These are phyloP conservation scores for Nephelium lappaceum DNA, from an alignment of 345 rosid genomes.

Conservation along the genomic window DNA sequence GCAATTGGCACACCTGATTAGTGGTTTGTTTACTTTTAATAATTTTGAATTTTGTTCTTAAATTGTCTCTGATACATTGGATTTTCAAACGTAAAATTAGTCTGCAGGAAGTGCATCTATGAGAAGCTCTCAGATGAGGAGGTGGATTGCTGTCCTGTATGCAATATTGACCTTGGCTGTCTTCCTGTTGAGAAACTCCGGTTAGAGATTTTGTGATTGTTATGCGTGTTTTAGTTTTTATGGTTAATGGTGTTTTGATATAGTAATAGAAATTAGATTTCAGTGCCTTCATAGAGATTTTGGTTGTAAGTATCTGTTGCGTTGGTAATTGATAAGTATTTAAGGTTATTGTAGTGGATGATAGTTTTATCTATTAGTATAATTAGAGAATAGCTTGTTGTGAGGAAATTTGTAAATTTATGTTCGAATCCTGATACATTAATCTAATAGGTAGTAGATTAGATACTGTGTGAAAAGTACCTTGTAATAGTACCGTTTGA, in stretches of 20 bases:
- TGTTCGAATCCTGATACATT: background rate
- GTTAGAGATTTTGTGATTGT: conserved; percentile 24
- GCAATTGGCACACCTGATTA: background rate
- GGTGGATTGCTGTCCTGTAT: conserved; percentile 68
- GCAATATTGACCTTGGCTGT: conserved; percentile 68
- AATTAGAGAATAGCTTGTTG: background rate
- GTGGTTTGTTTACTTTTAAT: too few species aligned
- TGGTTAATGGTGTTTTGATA: background rate
- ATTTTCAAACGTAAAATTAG: conserved; percentile 37
- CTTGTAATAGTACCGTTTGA: background rate
- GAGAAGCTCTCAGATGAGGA: conserved; percentile 72
- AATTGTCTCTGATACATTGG: conserved; percentile 19
- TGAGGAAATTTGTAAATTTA: background rate
- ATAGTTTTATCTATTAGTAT: background rate
- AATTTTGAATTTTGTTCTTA: background rate
- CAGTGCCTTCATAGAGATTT: background rate
- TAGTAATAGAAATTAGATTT: background rate
- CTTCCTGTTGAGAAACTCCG: conserved; percentile 72
- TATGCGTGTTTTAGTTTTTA: background rate
- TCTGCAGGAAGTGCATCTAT: conserved; percentile 78
- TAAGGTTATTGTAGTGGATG: background rate
- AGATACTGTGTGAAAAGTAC: background rate
- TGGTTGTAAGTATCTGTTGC: background rate
- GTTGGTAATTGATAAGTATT: background rate
- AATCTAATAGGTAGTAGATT: background rate